A percentile compares a stretch with the other conserved stretches of the same genome.
Evolutionary conservation across 1,139 yeast genomes (phyloP).

Genomic region (Spathaspora sp.): DNA sequence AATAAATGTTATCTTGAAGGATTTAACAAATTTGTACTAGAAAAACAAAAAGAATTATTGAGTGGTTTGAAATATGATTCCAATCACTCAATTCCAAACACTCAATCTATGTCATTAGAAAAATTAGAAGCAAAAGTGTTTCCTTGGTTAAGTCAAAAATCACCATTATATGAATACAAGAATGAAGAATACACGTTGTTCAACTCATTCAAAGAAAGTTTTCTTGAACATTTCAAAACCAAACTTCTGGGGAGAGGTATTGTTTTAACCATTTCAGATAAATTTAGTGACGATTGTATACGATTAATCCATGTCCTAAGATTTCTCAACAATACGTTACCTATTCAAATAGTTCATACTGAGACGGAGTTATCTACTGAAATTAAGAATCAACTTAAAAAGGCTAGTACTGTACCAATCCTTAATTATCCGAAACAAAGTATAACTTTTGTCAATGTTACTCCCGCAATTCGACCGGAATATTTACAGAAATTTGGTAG

Average conservation of each 20-base stretch:
- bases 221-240: conserved; percentile 18
- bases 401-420: conserved; percentile 21
- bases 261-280: conserved; percentile 33
- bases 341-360: conserved; percentile 34
- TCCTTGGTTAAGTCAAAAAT: conserved; percentile 28
- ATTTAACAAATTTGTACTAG: neutral
- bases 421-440: conserved; percentile 32
- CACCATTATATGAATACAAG: conserved; percentile 20
- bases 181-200: conserved; percentile 6
- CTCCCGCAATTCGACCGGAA: conserved; percentile 24
- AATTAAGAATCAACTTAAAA: conserved; percentile 20
- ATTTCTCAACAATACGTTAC: conserved; percentile 27
- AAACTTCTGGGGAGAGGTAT: conserved; percentile 34
- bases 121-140: conserved; percentile 18
- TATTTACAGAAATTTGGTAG: conserved; percentile 31
- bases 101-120: neutral
- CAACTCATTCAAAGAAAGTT: conserved; percentile 12
- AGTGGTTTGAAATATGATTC: conserved; percentile 11
- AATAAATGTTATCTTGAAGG: conserved; percentile 38
- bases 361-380: conserved; percentile 21
- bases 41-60: neutral
- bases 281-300: conserved; percentile 23
- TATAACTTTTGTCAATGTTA: conserved; percentile 43
- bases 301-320: conserved; percentile 30
- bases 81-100: conserved; percentile 4